Conservation (phyloP, 1,284 basidiomycete genomes). For the Sporisorium scitamineum region DNA sequence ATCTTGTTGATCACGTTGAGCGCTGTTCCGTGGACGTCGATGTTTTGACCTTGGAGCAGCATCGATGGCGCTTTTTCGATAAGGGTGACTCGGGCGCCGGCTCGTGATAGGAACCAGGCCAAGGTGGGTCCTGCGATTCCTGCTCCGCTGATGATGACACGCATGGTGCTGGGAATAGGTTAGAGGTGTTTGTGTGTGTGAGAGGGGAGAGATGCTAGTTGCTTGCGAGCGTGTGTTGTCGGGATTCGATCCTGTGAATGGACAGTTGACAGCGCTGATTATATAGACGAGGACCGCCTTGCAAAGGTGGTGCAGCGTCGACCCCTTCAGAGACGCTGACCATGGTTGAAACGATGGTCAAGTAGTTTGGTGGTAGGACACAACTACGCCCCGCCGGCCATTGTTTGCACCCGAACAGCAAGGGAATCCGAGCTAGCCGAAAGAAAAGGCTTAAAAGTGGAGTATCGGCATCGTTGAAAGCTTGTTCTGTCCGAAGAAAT, state of each 20-base stretch:
- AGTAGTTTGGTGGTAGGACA: not conserved
- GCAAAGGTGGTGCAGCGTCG: not conserved
- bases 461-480: too few species aligned
- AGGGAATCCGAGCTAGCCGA: too few species aligned
- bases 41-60: slow-evolving; percentile 66
- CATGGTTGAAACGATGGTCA: not conserved
- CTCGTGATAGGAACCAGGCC: slow-evolving; percentile 62
- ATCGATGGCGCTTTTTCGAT: slow-evolving; percentile 65
- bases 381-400: not conserved
- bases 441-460: too few species aligned
- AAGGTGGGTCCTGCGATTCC: slow-evolving; percentile 69
- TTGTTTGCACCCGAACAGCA: not conserved
- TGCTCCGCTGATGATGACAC: slow-evolving; percentile 69
- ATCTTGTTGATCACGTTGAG: slow-evolving; percentile 64
- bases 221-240: not conserved
- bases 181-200: not conserved
- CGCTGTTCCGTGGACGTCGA: slow-evolving; percentile 65
- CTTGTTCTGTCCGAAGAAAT: too few species aligned
- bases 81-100: slow-evolving; percentile 64
- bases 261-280: not conserved
- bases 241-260: not conserved
- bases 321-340: not conserved
- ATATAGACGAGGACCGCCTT: not conserved
- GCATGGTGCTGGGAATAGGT: not conserved
- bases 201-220: not conserved